Conservation (phyloP, 768 basidiomycete species). For the Flagelloscypha sp. region DNA sequence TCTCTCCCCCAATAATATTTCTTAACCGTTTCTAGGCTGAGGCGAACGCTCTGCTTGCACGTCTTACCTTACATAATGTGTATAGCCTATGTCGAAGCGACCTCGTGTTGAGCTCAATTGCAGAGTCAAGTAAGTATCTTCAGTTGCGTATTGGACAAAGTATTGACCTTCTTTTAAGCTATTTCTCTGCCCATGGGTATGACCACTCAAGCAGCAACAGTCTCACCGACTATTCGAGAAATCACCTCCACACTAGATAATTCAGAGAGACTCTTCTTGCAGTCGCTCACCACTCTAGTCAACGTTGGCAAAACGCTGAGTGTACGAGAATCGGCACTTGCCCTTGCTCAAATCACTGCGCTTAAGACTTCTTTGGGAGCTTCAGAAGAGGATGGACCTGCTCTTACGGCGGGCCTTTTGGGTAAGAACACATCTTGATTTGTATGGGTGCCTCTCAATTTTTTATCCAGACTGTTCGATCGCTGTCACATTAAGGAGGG, state of each 20-base stretch:
- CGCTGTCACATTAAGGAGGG: conserved; percentile 73
- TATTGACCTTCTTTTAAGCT: conserved; percentile 33
- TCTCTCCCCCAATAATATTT: background rate
- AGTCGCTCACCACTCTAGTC: conserved; percentile 46
- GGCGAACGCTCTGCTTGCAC: conserved; percentile 66
- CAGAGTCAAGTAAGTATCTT: conserved; percentile 72
- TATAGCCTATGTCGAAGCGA: conserved; percentile 75
- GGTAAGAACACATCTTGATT: conserved; percentile 28
- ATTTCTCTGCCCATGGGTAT: conserved; percentile 81
- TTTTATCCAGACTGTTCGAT: conserved; percentile 55
- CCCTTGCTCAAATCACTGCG: conserved; percentile 60
- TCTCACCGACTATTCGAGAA: conserved; percentile 43
- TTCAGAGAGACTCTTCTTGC: conserved; percentile 66
- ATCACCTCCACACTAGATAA: conserved; percentile 52
- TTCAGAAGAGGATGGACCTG: conserved; percentile 36
- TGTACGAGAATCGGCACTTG: conserved; percentile 67
- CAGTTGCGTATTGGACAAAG: background rate
- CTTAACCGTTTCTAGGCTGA: conserved; percentile 46
- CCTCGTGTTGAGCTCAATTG: conserved; percentile 83
- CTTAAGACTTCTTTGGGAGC: conserved; percentile 79
- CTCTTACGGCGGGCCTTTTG: conserved; percentile 55
- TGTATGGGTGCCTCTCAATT: conserved; percentile 1
- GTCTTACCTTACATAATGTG: conserved; percentile 68
- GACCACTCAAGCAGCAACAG: conserved; percentile 27
- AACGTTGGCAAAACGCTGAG: conserved; percentile 58